Conservation (phyloP, 2,329 filamentous ascomycete species). For the Penicillium sumatraense region DNA sequence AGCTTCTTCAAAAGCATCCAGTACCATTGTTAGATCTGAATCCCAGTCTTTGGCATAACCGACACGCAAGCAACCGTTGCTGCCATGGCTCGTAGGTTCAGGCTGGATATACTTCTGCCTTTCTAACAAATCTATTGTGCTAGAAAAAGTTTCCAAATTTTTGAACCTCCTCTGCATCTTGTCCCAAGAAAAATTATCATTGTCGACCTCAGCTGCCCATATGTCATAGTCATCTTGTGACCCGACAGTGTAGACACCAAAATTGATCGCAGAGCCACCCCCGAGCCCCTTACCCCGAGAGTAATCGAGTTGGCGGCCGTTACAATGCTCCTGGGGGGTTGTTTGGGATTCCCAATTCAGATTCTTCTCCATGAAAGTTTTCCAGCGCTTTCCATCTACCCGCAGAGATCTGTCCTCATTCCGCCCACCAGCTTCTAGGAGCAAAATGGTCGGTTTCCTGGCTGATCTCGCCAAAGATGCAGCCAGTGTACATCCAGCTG, state of each 20-base stretch:
- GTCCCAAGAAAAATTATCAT: slow-evolving; percentile 21
- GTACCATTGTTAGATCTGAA: slow-evolving; percentile 49
- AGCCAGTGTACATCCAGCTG: slow-evolving; percentile 62
- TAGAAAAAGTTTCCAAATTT: slow-evolving; percentile 21
- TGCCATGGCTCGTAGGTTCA: slow-evolving; percentile 50
- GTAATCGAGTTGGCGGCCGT: slow-evolving; percentile 21
- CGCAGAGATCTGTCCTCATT: slow-evolving; percentile 55
- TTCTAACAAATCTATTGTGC: slow-evolving; percentile 10
- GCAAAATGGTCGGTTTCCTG: slow-evolving; percentile 56
- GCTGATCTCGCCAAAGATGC: slow-evolving; percentile 52
- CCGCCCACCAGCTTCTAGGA: slow-evolving; percentile 62
- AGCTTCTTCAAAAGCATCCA: slow-evolving; percentile 55
- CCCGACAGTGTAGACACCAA: slow-evolving; percentile 26
- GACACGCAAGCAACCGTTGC: slow-evolving; percentile 53
- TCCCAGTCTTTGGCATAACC: slow-evolving; percentile 57
- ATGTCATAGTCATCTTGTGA: slow-evolving; percentile 28
- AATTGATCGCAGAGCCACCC: slow-evolving; percentile 27
- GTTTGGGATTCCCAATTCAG: slow-evolving; percentile 60
- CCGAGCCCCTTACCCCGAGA: slow-evolving; percentile 25
- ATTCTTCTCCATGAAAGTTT: slow-evolving; percentile 53
- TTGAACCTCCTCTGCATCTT: slow-evolving; percentile 21
- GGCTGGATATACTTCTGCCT: slow-evolving; percentile 15
- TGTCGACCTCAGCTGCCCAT: slow-evolving; percentile 24
- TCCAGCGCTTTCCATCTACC: slow-evolving; percentile 58
- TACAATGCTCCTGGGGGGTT: slow-evolving; percentile 47